phyloP scores from a whole-genome alignment of 176 grass and related monocot genomes.

The Musa beccarii region DNA sequence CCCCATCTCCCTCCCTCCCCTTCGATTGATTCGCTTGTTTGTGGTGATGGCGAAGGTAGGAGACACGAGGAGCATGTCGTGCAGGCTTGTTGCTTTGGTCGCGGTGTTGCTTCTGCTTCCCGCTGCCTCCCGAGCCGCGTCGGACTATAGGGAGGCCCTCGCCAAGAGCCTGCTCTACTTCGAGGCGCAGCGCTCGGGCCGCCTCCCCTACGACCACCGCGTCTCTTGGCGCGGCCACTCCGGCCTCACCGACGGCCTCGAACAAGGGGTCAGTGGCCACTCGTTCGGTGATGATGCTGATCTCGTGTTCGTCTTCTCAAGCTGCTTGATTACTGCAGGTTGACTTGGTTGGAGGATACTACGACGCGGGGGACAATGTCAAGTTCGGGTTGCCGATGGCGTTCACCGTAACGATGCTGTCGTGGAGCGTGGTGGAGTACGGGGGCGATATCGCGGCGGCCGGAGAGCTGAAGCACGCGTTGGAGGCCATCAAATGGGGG shows the following conservation, averaged over 20 bases:
- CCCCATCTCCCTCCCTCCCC: no score
- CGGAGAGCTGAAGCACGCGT: slow-evolving; percentile 5
- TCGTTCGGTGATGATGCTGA: background rate
- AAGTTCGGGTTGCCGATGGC: slow-evolving; percentile 18
- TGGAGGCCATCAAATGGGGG: slow-evolving; percentile 16
- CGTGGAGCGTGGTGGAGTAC: slow-evolving; percentile 14
- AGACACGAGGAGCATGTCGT: no score
- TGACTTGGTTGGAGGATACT: slow-evolving; percentile 18
- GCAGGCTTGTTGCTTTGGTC: background rate
- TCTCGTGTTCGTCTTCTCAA: background rate
- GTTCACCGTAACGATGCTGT: slow-evolving; percentile 16
- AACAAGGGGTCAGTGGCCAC: slow-evolving; percentile 42
- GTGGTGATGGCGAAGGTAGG: no score
- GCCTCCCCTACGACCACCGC: slow-evolving; percentile 72
- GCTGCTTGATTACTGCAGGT: background rate
- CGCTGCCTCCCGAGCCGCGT: background rate
- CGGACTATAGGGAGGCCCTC: slow-evolving; percentile 61
- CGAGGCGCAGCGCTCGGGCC: slow-evolving; percentile 94
- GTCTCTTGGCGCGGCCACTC: slow-evolving; percentile 85
- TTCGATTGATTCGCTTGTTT: no score
- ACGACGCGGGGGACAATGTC: slow-evolving; percentile 13
- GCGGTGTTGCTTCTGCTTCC: background rate
- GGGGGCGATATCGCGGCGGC: background rate
- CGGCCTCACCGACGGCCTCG: slow-evolving; percentile 87
- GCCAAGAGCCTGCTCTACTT: slow-evolving; percentile 93